These are phyloP conservation scores for Hyphodiscus hymeniophilus DNA, from an alignment of 495 filamentous ascomycete genomes.

Conservation along the genomic window DNA sequence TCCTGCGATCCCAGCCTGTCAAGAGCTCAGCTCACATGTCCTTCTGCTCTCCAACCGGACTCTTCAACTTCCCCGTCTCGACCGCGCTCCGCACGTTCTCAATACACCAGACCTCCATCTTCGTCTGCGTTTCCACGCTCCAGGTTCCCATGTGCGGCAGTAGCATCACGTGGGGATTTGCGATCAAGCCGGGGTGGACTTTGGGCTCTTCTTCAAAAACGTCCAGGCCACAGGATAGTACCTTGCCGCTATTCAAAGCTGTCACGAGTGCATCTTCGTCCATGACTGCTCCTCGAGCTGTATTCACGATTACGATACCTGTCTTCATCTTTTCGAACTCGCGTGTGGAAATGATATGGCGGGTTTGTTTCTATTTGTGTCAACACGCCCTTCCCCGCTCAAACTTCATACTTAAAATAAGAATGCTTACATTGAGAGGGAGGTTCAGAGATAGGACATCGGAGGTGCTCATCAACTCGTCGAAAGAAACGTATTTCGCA, in stretches of 20 bases:
- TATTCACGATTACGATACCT: conserved; percentile 75
- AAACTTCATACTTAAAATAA: conserved; percentile 53
- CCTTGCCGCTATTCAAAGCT: conserved; percentile 60
- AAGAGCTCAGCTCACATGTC: no score
- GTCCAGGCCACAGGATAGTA: conserved; percentile 61
- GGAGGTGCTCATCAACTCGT: conserved; percentile 56
- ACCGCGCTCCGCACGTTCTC: conserved; percentile 59
- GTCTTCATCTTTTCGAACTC: conserved; percentile 66
- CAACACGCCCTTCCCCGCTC: conserved; percentile 62
- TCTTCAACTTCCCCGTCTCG: conserved; percentile 55
- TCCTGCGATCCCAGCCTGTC: no score
- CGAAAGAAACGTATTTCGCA: conserved; percentile 59
- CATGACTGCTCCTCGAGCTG: conserved; percentile 69
- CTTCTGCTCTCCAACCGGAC: conserved; percentile 63
- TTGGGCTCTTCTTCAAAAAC: conserved; percentile 76
- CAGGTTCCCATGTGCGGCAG: conserved; percentile 76
- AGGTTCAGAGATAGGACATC: conserved; percentile 76
- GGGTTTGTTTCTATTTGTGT: conserved; percentile 39
- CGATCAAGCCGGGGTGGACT: conserved; percentile 61
- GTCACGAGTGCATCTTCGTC: conserved; percentile 70
- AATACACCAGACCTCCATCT: conserved; percentile 72
- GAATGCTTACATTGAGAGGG: conserved; percentile 64
- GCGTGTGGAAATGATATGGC: conserved; percentile 56
- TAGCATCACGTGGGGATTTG: conserved; percentile 62
- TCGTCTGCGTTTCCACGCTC: conserved; percentile 52